phyloP scores from a whole-genome alignment of 1,284 basidiomycete species.

The Wallemia hederae region DNA sequence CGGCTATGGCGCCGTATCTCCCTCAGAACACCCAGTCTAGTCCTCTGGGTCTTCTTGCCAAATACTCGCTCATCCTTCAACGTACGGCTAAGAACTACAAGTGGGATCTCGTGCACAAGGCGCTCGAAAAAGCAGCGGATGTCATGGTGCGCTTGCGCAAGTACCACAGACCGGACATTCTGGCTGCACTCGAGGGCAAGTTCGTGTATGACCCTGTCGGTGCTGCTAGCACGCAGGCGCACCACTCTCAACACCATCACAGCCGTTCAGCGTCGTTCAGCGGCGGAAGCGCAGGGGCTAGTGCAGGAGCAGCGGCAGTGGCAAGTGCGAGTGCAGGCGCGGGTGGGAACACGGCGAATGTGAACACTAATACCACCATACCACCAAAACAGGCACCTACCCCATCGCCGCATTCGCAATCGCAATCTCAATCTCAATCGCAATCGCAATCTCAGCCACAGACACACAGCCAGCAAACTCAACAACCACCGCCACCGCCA shows the following conservation, averaged over 20 bases:
- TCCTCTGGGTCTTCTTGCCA: not conserved
- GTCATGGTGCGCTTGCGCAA: not conserved
- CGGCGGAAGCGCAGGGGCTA: not conserved
- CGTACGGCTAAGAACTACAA: not conserved
- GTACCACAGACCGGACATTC: not conserved
- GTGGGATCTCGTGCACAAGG: not conserved
- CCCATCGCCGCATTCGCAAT: conserved; percentile 2
- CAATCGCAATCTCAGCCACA: conserved; percentile 26
- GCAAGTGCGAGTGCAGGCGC: not conserved
- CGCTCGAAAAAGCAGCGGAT: not conserved
- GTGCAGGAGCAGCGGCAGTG: not conserved
- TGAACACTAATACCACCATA: too few species aligned
- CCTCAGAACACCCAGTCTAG: not conserved
- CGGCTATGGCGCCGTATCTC: not conserved
- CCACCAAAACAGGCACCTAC: not conserved
- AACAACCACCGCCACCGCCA: not conserved
- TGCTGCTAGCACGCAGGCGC: too few species aligned
- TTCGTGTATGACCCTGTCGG: not conserved
- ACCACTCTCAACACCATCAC: not conserved
- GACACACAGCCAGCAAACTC: conserved; percentile 40
- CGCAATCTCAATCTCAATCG: conserved; percentile 13
- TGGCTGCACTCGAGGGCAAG: not conserved
- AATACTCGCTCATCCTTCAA: not conserved
- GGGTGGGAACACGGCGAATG: too few species aligned
- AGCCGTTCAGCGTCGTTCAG: not conserved